Conservation (phyloP, 805 yeast species). For the Geotrichum ghanense region DNA sequence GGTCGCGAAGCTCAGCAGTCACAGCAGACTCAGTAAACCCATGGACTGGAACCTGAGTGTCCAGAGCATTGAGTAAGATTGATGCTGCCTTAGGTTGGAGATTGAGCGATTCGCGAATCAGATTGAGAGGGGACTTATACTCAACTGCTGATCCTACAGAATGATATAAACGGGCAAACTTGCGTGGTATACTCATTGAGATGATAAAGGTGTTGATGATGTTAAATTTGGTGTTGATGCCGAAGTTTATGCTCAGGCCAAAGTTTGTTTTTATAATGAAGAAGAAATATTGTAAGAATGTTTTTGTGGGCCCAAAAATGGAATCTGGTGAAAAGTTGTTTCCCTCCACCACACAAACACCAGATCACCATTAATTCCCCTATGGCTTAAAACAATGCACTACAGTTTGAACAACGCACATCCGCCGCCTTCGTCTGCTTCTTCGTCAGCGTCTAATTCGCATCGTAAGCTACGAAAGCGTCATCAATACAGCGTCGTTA, state of each 20-base stretch:
- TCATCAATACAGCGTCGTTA: constrained; percentile 31
- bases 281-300: no score
- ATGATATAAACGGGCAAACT: not conserved
- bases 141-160: not conserved
- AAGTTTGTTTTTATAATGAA: no score
- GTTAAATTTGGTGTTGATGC: no score
- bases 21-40: constrained; percentile 44
- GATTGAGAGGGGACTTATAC: not conserved
- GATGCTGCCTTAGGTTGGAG: not conserved
- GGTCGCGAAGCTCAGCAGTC: constrained; percentile 35
- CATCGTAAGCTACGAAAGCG: constrained; percentile 11
- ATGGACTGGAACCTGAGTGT: constrained; percentile 33
- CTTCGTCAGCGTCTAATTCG: not conserved
- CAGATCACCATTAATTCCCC: not conserved
- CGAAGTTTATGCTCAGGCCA: no score
- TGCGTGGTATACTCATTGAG: not conserved
- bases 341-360: no score
- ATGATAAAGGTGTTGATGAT: no score
- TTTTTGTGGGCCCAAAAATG: not conserved
- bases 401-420: not conserved
- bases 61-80: constrained; percentile 27
- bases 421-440: not conserved
- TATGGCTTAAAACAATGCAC: not conserved
- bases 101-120: not conserved
- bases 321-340: no score